A percentile compares a stretch with the other conserved stretches of the same genome.
Conservation (phyloP, 2,329 filamentous ascomycete species). For the Pyricularia pennisetigena region DNA sequence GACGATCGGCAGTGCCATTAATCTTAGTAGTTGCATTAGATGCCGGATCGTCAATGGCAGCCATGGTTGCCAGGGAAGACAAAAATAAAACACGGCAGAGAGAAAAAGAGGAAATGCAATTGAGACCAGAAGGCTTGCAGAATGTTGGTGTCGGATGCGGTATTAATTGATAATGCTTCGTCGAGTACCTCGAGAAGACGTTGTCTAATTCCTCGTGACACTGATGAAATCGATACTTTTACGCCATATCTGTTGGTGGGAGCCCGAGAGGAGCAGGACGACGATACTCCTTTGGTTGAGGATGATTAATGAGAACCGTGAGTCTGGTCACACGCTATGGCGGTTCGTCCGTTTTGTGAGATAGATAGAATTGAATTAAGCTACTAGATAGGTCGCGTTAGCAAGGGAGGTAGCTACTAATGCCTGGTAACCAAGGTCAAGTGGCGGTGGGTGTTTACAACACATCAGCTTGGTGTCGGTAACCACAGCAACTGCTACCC, state of each 20-base stretch:
- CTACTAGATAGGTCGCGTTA: not conserved
- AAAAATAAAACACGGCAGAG: not conserved
- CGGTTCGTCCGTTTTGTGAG: not conserved
- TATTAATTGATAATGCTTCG: not conserved
- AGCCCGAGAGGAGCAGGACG: not conserved
- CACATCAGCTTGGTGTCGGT: not conserved
- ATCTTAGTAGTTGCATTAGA: not conserved
- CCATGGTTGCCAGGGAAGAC: conserved; percentile 9
- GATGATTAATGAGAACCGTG: not conserved
- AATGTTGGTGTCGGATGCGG: not conserved
- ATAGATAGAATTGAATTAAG: not conserved
- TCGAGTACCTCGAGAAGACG: not conserved
- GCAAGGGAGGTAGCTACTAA: not conserved
- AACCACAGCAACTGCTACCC: not conserved
- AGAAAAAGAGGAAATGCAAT: not conserved
- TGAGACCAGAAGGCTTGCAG: not conserved
- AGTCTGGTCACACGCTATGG: not conserved
- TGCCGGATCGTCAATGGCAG: conserved; percentile 1
- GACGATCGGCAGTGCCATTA: conserved; percentile 9
- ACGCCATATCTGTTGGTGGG: not conserved
- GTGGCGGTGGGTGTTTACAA: not conserved
- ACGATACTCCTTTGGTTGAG: not conserved
- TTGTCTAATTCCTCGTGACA: not conserved
- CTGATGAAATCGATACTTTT: not conserved
- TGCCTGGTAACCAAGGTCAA: not conserved